Conservation (phyloP, 345 rosid genomes). For the Syzygium grande region DNA sequence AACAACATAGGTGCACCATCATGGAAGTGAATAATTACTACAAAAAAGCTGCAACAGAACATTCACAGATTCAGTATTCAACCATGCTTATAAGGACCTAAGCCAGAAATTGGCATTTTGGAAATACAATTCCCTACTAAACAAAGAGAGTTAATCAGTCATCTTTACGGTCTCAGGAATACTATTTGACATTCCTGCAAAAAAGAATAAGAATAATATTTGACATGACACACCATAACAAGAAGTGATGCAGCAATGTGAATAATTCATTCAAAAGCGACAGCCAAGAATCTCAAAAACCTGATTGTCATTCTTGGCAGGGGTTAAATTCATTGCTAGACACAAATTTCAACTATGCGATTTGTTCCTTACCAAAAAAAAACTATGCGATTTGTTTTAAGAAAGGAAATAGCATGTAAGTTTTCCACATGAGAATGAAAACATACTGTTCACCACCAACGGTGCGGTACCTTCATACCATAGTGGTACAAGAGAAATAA, state of each 20-base stretch:
- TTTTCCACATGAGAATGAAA: not conserved
- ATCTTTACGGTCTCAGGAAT: not conserved
- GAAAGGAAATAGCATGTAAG: not conserved
- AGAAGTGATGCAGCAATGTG: not conserved
- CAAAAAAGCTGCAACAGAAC: not conserved
- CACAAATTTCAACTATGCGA: not conserved
- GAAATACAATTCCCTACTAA: not conserved
- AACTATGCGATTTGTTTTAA: not conserved
- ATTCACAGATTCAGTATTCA: not conserved
- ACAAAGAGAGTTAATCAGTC: not conserved
- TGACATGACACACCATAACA: not conserved
- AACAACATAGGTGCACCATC: not conserved
- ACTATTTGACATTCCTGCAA: not conserved
- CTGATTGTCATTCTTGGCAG: not conserved
- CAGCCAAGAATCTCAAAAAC: not conserved
- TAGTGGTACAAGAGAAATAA: not conserved
- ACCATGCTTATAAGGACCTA: not conserved
- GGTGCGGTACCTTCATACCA: not conserved
- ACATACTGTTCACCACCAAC: not conserved
- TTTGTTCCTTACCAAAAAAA: too few relatives aligned
- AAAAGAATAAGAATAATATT: not conserved
- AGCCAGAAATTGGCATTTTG: not conserved
- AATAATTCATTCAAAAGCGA: not conserved
- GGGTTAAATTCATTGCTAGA: not conserved
- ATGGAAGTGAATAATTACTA: not conserved